Base-by-base conservation (phyloP, 2,329 filamentous ascomycete species). In the Alternaria metachromatica region DNA sequence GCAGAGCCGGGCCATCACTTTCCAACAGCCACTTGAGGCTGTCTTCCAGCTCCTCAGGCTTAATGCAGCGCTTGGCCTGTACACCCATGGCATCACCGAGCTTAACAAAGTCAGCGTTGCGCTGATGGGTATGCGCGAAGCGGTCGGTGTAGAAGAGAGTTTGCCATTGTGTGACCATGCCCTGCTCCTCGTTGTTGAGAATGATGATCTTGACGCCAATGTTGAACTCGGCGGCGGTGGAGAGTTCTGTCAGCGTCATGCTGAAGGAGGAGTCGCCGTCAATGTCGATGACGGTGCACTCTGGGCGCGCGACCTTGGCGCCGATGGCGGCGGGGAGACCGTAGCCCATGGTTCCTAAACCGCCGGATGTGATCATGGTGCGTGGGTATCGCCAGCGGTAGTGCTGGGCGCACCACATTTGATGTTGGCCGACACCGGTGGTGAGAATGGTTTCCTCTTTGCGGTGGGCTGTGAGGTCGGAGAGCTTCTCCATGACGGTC, bases 81-180 rank as follows among this genome's bases (percentile, higher is more conserved):
- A 98, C 87, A 66, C 90, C 89, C 95, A 98, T 98, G 21, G 95
- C 90, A 69, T 97, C 92, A 33, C 93, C 89, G 50, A 98, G 86
- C 84, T 96, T 97, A 82, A 95, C 92, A 79, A 98, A 98, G 80
- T 97, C 90, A n/a, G 95, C 94, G 82, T 98, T 98, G 78, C 88
- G 87, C 83, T 97, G 94, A 81, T 98, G 95, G 0, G 95, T 97
- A 80, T 97, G 94, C 37, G 93, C 87, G 80, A 90, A 98, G 72
- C 95, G 90, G 78, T 97, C 94, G 81, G 97, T 92, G 84, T 97
- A 98, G 84, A 98, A 98, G 70, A 98, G 89, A 74, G 93, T 94
- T 83, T 98, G 95, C 95, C 95, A 98, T 84, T 97, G 95, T 2
- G 94, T 97, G 46, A 98, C 94, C 95, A 98, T 98, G 58, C 95